These are phyloP conservation scores for Medicago lupulina DNA, from an alignment of 306 rosid genomes.

Conservation along the genomic window DNA sequence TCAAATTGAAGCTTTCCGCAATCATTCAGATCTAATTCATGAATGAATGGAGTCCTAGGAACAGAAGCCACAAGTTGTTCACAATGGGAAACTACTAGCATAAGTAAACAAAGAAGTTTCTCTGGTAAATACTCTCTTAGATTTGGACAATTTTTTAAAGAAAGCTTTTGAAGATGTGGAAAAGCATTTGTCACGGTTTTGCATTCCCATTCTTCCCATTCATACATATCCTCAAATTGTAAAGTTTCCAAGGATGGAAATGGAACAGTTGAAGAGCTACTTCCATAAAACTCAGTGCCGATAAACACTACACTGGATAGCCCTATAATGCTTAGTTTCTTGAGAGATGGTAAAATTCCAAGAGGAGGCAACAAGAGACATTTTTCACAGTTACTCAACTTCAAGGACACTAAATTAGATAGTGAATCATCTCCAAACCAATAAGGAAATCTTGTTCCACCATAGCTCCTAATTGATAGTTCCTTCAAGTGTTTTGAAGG, in stretches of 20 bases:
- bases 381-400: neutral
- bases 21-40: no score
- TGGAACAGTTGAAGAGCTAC: neutral
- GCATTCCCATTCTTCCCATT: constrained; percentile 37
- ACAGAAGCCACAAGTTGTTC: no score
- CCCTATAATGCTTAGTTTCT: accelerated
- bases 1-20: no score
- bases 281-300: constrained; percentile 16
- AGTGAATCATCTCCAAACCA: constrained; percentile 42
- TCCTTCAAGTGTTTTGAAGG: constrained; percentile 27
- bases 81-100: no score
- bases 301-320: neutral
- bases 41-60: no score
- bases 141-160: neutral
- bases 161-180: neutral
- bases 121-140: constrained; percentile 13
- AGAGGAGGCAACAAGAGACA: constrained; percentile 31
- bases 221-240: neutral
- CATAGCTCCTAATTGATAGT: neutral
- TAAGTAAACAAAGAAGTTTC: constrained; percentile 3
- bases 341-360: constrained; percentile 30
- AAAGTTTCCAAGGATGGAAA: neutral
- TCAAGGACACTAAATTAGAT: constrained; percentile 5
- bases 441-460: neutral
- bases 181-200: neutral